Conservation (phyloP, 2,329 filamentous ascomycete species). For the Sporothrix protearum region DNA sequence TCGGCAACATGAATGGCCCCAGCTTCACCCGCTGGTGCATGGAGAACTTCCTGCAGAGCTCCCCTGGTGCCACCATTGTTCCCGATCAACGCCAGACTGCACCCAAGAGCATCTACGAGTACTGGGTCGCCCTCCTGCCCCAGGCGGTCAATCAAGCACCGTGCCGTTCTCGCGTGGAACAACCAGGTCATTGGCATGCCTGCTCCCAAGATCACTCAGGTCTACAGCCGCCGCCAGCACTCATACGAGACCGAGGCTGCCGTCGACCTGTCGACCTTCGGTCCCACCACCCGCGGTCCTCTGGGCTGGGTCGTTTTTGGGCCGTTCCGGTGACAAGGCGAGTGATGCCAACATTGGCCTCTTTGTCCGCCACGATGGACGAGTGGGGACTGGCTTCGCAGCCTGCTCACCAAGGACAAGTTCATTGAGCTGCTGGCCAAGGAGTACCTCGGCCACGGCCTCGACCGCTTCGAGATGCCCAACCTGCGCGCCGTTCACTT, state of each 20-base stretch:
- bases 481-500: constrained; percentile 35
- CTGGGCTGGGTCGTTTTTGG: constrained; percentile 38
- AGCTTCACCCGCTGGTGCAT: constrained; percentile 31
- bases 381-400: constrained; percentile 46
- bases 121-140: constrained; percentile 30
- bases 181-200: constrained; percentile 28
- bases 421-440: constrained; percentile 40
- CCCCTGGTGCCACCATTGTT: constrained; percentile 29
- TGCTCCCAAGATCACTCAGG: constrained; percentile 28
- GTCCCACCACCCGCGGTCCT: constrained; percentile 26
- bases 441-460: constrained; percentile 37
- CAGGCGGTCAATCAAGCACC: constrained; percentile 30
- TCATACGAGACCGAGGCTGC: constrained; percentile 26
- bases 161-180: constrained; percentile 28
- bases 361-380: constrained; percentile 43
- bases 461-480: constrained; percentile 48
- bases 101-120: constrained; percentile 29
- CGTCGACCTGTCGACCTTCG: constrained; percentile 26
- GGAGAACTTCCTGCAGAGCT: constrained; percentile 29
- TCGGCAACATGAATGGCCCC: constrained; percentile 24
- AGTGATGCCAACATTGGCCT: constrained; percentile 46
- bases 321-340: constrained; percentile 43
- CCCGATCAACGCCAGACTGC: constrained; percentile 29
- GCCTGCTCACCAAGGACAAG: constrained; percentile 40
- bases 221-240: constrained; percentile 26